Conservation (phyloP, 192 early-diverging fungal species). For the Linderina pennispora region DNA sequence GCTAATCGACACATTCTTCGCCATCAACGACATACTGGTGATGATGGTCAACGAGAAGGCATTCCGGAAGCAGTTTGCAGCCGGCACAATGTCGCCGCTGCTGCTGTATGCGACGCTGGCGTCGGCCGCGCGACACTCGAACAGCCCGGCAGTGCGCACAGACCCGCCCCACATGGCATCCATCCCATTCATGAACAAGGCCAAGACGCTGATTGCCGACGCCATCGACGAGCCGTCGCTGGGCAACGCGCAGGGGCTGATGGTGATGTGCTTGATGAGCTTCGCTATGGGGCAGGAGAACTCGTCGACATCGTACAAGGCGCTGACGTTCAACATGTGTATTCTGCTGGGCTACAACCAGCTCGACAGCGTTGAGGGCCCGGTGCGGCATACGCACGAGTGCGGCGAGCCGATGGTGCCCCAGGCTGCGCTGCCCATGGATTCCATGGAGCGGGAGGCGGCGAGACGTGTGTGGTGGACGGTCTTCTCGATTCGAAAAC, state of each 20-base stretch:
- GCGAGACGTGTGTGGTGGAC: conserved; percentile 47
- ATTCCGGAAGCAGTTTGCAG: conserved; percentile 34
- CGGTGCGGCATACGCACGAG: conserved; percentile 14
- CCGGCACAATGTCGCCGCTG: conserved; percentile 37
- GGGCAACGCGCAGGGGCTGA: conserved; percentile 43
- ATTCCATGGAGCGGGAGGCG: conserved; percentile 44
- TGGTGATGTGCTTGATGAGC: conserved; percentile 45
- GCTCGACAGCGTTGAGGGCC: conserved; percentile 39
- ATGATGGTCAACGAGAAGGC: conserved; percentile 33
- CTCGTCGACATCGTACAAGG: conserved; percentile 36
- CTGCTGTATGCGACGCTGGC: conserved; percentile 36
- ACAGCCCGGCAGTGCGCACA: conserved; percentile 29
- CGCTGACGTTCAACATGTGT: conserved; percentile 44
- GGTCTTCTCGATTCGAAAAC: conserved; percentile 44
- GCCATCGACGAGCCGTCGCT: conserved; percentile 41
- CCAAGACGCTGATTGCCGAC: conserved; percentile 32
- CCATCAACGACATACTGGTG: conserved; percentile 5
- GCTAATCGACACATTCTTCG: conserved; percentile 35
- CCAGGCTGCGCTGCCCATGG: conserved; percentile 19
- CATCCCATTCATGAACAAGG: conserved; percentile 22
- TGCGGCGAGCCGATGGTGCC: conserved; percentile 14
- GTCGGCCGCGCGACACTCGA: conserved; percentile 39
- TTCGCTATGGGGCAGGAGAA: conserved; percentile 39
- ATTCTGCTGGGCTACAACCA: conserved; percentile 42
- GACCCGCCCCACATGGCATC: conserved; percentile 42